Evolutionary conservation across 257 asterid genomes (phyloP), one percentile per base, ranked within the genome.

Genomic region (Mentha longifolia): DNA sequence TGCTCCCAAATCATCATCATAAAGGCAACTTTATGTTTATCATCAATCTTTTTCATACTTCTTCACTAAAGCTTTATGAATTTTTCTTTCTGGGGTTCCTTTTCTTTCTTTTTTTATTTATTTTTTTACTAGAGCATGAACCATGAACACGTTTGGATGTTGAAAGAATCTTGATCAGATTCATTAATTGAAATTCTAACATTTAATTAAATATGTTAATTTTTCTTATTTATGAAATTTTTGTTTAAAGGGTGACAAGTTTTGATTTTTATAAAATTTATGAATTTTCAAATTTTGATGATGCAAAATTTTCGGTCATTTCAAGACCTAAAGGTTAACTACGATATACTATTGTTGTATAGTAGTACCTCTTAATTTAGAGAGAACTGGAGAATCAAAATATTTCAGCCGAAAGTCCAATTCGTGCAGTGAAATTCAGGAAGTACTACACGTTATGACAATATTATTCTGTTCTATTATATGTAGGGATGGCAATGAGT

Each of bases 1-100:
- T 50, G 47, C 71, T 47, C 45, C 31, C 30, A 65, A 47, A 17
- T 35, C 22, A 62, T 62, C 67, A 41, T 42, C 37, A 64, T 45
- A 35, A 67, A 49, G 50, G 35, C 14, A n/a, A 20, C 49, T 31
- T 50, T 49, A 11, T 39, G 12, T 30, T 28, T 50, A 52, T 54
- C 59, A 65, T 65, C 70, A 13, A 43, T 43, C 55, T 64, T 43
- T 35, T 35, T 35, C 39, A 8, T 35, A 17, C 14, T 31, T 30
- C 43, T 12, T 58, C 64, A 20, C 16, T 55, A 10, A 22, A 11
- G 16, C 35, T 55, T 8, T 55, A 9, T 55, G 15, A 55, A 14
- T 58, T 17, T 13, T 58, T 58, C 15, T 30, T 7, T 11, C 17
- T 56, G 16, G 37, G 61, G 15, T 10, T 11, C 16, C 25, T 54